Conservation (phyloP, 1,139 yeast species). For the Sugiyamaella neomexicana region DNA sequence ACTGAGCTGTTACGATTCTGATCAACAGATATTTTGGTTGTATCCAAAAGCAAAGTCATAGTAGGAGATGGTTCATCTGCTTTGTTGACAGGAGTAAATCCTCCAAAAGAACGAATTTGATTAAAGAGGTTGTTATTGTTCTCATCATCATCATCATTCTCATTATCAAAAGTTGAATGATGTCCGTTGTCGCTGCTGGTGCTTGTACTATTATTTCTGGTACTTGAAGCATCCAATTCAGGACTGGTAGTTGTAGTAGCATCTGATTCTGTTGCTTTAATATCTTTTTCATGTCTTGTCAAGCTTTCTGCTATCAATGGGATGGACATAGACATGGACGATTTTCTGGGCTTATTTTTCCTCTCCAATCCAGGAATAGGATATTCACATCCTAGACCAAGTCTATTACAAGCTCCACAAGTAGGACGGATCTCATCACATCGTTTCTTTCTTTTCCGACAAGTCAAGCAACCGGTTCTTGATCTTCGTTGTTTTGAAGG, state of each 20-base stretch:
- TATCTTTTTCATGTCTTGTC: not conserved
- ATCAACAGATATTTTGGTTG: not conserved
- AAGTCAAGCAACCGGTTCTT: constrained; percentile 66
- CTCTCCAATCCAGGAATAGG: constrained; percentile 54
- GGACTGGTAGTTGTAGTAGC: not conserved
- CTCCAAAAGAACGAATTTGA: not conserved
- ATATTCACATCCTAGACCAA: constrained; percentile 56
- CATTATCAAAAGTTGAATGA: too few species aligned
- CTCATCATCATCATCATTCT: too few species aligned
- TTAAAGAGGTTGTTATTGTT: not conserved
- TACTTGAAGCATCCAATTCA: not conserved
- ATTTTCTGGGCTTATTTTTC: constrained; percentile 38
- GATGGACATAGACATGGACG: not conserved
- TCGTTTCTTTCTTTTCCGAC: constrained; percentile 63
- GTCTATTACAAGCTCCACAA: constrained; percentile 59
- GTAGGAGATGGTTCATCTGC: not conserved
- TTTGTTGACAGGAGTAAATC: constrained; percentile 1
- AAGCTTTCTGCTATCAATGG: constrained; percentile 8
- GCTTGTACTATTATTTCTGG: not conserved
- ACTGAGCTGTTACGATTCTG: not conserved
- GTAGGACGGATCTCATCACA: constrained; percentile 65
- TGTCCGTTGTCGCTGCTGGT: not conserved
- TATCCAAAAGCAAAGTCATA: not conserved
- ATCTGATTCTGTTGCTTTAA: constrained; percentile 1
- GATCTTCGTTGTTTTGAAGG: constrained; percentile 29